Evolutionary conservation across 1,284 basidiomycete genomes (phyloP).

Genomic region (Trametes sp.): DNA sequence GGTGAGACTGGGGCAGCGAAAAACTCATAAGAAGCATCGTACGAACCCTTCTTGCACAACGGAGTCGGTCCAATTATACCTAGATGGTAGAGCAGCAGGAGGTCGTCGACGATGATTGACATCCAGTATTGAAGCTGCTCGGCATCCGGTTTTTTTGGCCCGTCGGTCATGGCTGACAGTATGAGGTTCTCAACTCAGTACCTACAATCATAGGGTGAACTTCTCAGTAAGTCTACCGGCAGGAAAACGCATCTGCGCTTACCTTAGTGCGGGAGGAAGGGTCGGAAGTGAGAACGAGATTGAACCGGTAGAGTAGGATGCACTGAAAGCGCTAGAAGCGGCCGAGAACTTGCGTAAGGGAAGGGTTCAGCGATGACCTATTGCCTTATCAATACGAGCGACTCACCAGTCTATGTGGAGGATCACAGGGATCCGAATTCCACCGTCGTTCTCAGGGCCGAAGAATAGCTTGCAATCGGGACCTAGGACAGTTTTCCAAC

Average conservation of each 20-base stretch:
- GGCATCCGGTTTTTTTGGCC: slow-evolving; percentile 30
- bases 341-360: slow-evolving; percentile 18
- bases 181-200: slow-evolving; percentile 25
- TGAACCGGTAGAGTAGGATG: slow-evolving; percentile 23
- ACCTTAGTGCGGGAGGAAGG: slow-evolving; percentile 27
- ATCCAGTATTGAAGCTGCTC: slow-evolving; percentile 35
- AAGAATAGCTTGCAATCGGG: slow-evolving; percentile 25
- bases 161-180: slow-evolving; percentile 27
- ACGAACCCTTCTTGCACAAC: slow-evolving; percentile 29
- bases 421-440: slow-evolving; percentile 25
- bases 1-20: too few relatives aligned
- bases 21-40: too few relatives aligned
- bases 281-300: slow-evolving; percentile 30
- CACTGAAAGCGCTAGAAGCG: slow-evolving; percentile 13
- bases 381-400: not conserved
- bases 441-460: slow-evolving; percentile 9
- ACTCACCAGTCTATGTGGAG: slow-evolving; percentile 28
- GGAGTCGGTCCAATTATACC: slow-evolving; percentile 17
- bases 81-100: slow-evolving; percentile 33
- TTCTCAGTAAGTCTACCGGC: too few relatives aligned
- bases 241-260: too few relatives aligned
- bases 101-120: slow-evolving; percentile 30
- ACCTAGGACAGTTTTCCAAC: slow-evolving; percentile 19
- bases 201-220: too few relatives aligned
- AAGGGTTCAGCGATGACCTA: too few relatives aligned